Base-by-base conservation (phyloP, 2,329 filamentous ascomycete species). In the Pseudopyricularia javanii region DNA sequence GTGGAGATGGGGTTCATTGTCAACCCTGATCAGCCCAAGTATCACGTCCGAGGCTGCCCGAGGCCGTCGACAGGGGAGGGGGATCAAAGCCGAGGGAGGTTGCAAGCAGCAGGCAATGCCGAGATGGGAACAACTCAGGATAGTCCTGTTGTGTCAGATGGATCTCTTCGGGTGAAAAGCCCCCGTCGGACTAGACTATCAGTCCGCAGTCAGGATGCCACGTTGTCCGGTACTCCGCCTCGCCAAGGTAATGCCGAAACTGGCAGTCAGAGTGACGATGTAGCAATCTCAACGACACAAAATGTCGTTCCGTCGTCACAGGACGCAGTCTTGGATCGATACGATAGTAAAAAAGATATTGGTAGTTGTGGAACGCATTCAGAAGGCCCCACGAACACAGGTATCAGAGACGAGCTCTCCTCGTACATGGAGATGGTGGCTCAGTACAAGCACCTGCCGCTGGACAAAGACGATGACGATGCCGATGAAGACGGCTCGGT, bases 401-500 rank as follows among this genome's bases (percentile, higher is more conserved):
- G 30, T 26, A 35, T 47, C n/a, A 56, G 57, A 32, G 83, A 88
- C 59, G 79, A 78, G 28, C 69, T 91, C 8, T 77, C 84, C 32
- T 69, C 78, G 34, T 77, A 79, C 52, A 88, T 93, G 54, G 67
- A 76, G 32, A 73, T 85, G 60, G 73, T 83, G 48, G 79, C 77
- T 59, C 71, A 78, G 53, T 75, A 79, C 32, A 76, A 78, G 54
- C 70, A 84, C 54, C 68, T 89, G 32, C 77, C 78, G 2, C 60
- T 82, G 5, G 75, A 78, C 53, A 61, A 64, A 7, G 73, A 75
- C 28, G 75, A 79, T 3, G 73, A 74, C 7, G 70, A 72, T 2
- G 68, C 72, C n/a, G 61, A 66, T 49, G n/a, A 43, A 12, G 26
- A 59, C 64, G 14, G 50, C 15, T 60, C 57, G 7, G 55, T 51